phyloP scores from a whole-genome alignment of 306 rosid genomes.

The Parietaria judaica region DNA sequence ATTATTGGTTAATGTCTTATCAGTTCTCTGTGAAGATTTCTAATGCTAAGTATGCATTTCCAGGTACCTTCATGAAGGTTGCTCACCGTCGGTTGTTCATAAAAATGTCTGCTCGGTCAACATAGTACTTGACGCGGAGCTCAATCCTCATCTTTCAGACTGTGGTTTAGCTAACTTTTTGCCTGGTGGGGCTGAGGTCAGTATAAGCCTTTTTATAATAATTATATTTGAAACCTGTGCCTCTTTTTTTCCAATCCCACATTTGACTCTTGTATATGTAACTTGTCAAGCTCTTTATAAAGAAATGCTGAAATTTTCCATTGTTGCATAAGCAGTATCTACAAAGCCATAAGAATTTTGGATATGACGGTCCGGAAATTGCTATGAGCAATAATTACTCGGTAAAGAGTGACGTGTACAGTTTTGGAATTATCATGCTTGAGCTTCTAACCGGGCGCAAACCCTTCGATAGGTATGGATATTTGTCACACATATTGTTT shows the following conservation, averaged over 20 bases:
- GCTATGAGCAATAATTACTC: conserved; percentile 67
- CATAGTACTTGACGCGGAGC: conserved; percentile 74
- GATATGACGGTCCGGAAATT: conserved; percentile 84
- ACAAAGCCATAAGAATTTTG: conserved; percentile 61
- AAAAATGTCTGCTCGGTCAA: conserved; percentile 81
- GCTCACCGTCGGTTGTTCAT: conserved; percentile 92
- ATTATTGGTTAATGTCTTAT: too few species aligned
- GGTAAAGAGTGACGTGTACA: conserved; percentile 77
- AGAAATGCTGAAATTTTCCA: conserved; percentile 18
- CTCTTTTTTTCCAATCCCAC: neutral
- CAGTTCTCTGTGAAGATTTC: neutral
- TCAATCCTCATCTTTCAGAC: conserved; percentile 93
- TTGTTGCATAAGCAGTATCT: conserved; percentile 42
- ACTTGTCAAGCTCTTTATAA: neutral
- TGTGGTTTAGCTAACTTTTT: conserved; percentile 72
- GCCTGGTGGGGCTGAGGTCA: conserved; percentile 59
- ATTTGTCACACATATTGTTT: neutral
- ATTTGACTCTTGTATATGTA: neutral
- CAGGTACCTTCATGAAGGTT: conserved; percentile 95
- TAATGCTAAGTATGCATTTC: conserved; percentile 6
- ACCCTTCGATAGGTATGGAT: conserved; percentile 76
- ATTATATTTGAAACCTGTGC: neutral
- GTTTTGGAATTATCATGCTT: conserved; percentile 95
- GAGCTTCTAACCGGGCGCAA: conserved; percentile 93
- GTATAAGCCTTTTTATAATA: neutral